Evolutionary conservation across 2,329 filamentous ascomycete species (phyloP), one percentile per base, ranked within the genome.

Genomic region (Penicillium verrucosum): DNA sequence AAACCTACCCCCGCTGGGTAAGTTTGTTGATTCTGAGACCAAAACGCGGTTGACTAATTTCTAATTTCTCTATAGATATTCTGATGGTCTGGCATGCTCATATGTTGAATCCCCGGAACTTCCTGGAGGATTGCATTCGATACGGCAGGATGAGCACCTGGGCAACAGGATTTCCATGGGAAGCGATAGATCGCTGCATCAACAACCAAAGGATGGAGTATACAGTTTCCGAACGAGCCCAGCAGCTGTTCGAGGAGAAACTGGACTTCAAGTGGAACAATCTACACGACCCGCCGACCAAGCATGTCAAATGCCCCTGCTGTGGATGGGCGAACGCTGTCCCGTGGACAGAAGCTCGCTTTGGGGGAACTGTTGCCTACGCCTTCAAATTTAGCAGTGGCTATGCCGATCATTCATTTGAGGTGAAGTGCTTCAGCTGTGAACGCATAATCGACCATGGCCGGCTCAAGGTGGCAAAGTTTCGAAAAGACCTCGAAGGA

Each of bases 381-480:
- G 57, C 68, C 25, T 67, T 67, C 57, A 54, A 58, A 45, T 36
- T 59, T 5, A 51, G 60, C 37, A 59, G 54, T 32, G 73, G 72
- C 29, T 73, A 65, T 48, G 70, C 71, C 1, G 73, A 75, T 42
- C 65, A 65, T 32, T 71, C 80, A 0, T 84, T 91, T 36, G 60
- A 62, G 0, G 63, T 71, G 14, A 40, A 27, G 0, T 92, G 88
- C 69, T 51, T 64, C 0, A 62, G 59, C 1, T 92, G 88, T 67
- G 58, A 65, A 0, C 68, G 72, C 0, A 57, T 60, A 0, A 76
- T 89, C 59, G 79, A 77, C 12, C 84, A 85, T 61, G 80, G 86
- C 40, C 73, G 79, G 5, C 78, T 91, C 1, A 79, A 81, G n/a
- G 80, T 86, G 4, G 77, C 71, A 36, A 88, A 86, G 61, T 89